These are phyloP conservation scores for Hygrophoropsis aurantiaca DNA, from an alignment of 768 basidiomycete species.

Conservation along the genomic window DNA sequence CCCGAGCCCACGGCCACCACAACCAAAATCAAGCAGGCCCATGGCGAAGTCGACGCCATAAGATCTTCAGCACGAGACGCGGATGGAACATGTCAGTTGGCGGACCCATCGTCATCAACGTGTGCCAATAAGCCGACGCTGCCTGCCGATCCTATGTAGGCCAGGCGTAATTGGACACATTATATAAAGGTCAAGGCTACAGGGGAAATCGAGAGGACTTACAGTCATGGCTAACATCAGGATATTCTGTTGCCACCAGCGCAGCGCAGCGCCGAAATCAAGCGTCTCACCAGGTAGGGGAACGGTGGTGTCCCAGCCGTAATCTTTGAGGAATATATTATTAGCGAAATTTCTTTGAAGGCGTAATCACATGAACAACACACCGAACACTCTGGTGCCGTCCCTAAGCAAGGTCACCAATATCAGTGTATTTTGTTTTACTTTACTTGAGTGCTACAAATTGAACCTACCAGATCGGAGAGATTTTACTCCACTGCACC, in stretches of 20 bases:
- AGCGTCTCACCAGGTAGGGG: constrained; percentile 11
- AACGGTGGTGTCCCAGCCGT: constrained; percentile 11
- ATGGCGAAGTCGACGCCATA: constrained; percentile 6
- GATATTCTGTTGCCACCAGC: constrained; percentile 5
- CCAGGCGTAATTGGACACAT: background rate
- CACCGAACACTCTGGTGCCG: constrained; percentile 10
- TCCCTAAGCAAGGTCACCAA: background rate
- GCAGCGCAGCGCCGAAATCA: constrained; percentile 2
- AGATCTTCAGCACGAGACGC: constrained; percentile 15
- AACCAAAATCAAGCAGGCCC: background rate
- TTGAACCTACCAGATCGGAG: constrained; percentile 5
- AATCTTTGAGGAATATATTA: constrained; percentile 8
- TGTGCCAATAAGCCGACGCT: constrained; percentile 10
- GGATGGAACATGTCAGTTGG: constrained; percentile 17
- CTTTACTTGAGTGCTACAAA: no score
- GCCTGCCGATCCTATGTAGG: constrained; percentile 15
- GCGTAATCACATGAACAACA: background rate
- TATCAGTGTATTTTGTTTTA: no score
- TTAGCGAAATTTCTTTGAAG: background rate
- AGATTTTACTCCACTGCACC: constrained; percentile 11
- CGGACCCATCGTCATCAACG: constrained; percentile 10
- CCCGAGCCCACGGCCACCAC: no score
- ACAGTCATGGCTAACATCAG: constrained; percentile 9
- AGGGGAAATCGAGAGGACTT: background rate
- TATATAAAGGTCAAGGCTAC: background rate